Base-by-base conservation (phyloP, 495 filamentous ascomycete genomes). In the Podospora bellae-mahoneyi region DNA sequence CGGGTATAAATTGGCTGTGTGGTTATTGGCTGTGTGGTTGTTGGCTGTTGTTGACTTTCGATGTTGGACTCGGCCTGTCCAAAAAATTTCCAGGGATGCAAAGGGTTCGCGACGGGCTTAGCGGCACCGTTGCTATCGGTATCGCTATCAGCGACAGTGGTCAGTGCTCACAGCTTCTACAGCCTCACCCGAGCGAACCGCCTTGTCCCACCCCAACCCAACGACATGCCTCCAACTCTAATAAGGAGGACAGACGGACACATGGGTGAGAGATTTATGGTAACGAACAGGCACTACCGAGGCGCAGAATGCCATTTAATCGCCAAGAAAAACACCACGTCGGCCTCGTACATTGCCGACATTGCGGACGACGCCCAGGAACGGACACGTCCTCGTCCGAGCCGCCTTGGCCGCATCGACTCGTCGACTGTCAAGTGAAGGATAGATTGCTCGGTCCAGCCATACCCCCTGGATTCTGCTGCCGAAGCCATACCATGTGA, bases 31-130 rank as follows among this genome's bases (percentile, higher is more conserved):
- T 7, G 54, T 56, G 16, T 18, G 15, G 54, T 57, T 57, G 20
- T 57, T 57, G 16, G 54, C 1, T 23, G 23, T 20, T 58, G 55
- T 19, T 58, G 18, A 58, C n/a, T 58, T 19, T 18, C 5, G 6
- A n/a, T 26, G 4, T 58, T 58, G 55, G 55, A 26, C 55, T 67
- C 18, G 60, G 30, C 34, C 19, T 30, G 34, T 67, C 60, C 23
- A 63, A 63, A 67, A 67, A 67, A 62, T 63, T 67, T 60, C 66
- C 59, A 53, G 34, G 32, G 5, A 48, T 1, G 15, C 39, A 48
- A 48, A 16, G 39, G 39, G 5, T 48, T 48, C 39, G 39, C 39
- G 39, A 5, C 13, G 13, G 39, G 39, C 15, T 48, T 48, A 48
- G 7, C 39, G 39, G 39, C 9, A 48, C 39, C 39, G 39, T 48